Conservation (phyloP, 352 stramenopile genomes). For the Globisporangium paroecandrum region DNA sequence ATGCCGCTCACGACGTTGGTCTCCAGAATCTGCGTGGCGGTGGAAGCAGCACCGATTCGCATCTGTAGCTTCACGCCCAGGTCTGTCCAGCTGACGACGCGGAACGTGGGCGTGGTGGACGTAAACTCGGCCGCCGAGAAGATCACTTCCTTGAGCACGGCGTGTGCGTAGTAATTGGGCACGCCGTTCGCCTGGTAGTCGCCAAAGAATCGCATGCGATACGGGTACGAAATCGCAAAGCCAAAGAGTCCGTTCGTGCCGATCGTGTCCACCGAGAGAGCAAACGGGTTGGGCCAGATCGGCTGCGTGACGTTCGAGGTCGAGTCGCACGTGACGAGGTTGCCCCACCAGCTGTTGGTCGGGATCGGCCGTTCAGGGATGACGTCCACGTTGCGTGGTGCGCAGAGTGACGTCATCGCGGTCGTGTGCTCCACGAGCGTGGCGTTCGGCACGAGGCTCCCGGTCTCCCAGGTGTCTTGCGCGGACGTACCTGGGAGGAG, state of each 20-base stretch:
- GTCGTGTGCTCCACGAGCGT: conserved; percentile 36
- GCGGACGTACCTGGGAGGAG: background rate
- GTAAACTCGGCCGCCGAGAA: conserved; percentile 58
- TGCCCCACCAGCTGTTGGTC: conserved; percentile 83
- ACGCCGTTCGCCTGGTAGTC: conserved; percentile 27
- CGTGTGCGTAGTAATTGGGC: conserved; percentile 57
- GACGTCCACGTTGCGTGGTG: conserved; percentile 55
- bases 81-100: conserved; percentile 63
- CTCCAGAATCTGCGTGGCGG: conserved; percentile 28
- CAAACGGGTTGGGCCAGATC: conserved; percentile 71
- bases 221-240: conserved; percentile 62
- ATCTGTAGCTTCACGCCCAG: conserved; percentile 58
- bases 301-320: conserved; percentile 44
- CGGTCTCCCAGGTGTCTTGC: conserved; percentile 46
- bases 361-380: conserved; percentile 45
- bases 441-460: conserved; percentile 28
- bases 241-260: conserved; percentile 30
- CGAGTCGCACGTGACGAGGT: conserved; percentile 63
- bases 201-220: conserved; percentile 64
- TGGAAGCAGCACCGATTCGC: conserved; percentile 11
- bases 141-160: conserved; percentile 56
- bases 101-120: conserved; percentile 33
- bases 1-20: conserved; percentile 65
- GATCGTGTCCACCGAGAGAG: conserved; percentile 44
- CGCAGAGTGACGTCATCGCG: conserved; percentile 40